A percentile compares a stretch with the other conserved stretches of the same genome.
These are phyloP conservation scores for Magnaporthales sp. DNA, from an alignment of 2,329 filamentous ascomycete species.

Conservation along the genomic window DNA sequence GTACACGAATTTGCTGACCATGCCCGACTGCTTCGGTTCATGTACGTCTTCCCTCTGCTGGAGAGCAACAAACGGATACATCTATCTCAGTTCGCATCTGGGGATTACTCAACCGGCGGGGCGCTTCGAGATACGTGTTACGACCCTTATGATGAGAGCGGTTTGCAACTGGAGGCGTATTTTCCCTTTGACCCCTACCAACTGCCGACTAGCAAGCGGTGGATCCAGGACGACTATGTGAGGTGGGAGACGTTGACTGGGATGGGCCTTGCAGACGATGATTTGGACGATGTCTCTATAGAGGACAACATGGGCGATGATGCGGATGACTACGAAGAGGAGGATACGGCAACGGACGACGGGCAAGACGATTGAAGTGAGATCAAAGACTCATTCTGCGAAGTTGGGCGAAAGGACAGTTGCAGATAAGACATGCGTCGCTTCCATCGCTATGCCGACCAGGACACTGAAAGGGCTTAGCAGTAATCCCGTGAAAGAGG, in stretches of 20 bases:
- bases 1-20: conserved; percentile 88
- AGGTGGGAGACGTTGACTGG: conserved; percentile 70
- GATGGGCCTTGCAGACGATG: conserved; percentile 44
- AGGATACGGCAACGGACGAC: conserved; percentile 20
- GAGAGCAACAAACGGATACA: conserved; percentile 89
- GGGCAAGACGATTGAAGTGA: conserved; percentile 9
- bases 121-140: conserved; percentile 43
- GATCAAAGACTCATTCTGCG: background rate
- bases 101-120: conserved; percentile 45
- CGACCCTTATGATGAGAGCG: conserved; percentile 59
- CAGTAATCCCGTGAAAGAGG: background rate
- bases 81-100: conserved; percentile 59
- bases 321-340: conserved; percentile 28
- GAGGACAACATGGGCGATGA: conserved; percentile 30
- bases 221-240: conserved; percentile 80
- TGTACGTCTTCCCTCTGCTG: conserved; percentile 82
- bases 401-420: background rate
- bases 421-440: background rate
- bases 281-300: conserved; percentile 14
- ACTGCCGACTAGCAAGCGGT: conserved; percentile 75
- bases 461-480: background rate
- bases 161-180: conserved; percentile 82
- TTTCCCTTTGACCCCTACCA: conserved; percentile 98
- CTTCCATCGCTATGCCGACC: background rate
- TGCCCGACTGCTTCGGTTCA: conserved; percentile 73